These are phyloP conservation scores for Hordeum vulgare DNA, from an alignment of 176 grass and related monocot species.

Conservation along the genomic window DNA sequence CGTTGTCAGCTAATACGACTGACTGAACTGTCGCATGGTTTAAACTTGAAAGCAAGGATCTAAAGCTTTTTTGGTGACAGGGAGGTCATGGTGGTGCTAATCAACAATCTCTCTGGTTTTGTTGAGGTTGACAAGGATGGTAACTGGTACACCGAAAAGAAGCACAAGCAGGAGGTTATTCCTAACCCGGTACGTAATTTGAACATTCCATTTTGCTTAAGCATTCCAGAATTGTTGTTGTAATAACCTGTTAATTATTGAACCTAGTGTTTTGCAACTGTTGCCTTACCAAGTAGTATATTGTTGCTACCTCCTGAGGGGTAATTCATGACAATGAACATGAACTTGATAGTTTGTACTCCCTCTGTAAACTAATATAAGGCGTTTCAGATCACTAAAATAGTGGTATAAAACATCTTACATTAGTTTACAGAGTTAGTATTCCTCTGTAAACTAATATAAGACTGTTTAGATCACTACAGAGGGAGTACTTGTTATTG, in stretches of 20 bases:
- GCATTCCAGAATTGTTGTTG: background rate
- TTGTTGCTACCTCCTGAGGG: background rate
- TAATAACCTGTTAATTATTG: background rate
- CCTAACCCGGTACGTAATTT: conserved; percentile 56
- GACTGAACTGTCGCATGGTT: background rate
- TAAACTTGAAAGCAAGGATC: background rate
- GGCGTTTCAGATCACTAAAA: too few species aligned
- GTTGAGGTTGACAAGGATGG: conserved; percentile 67
- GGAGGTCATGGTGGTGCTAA: conserved; percentile 84
- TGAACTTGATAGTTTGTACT: background rate
- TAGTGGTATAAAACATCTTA: too few species aligned
- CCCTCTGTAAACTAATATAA: too few species aligned
- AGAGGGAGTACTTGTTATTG: background rate
- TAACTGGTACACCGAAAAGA: conserved; percentile 68
- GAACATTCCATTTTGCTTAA: background rate
- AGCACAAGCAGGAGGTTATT: conserved; percentile 46
- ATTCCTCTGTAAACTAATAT: too few species aligned
- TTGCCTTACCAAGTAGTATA: background rate
- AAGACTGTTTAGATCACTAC: too few species aligned
- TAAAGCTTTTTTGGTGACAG: conserved; percentile 30
- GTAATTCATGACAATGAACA: background rate
- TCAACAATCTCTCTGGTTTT: conserved; percentile 66
- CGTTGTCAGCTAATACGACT: background rate
- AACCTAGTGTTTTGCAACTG: background rate
- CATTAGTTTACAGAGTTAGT: too few species aligned